Conservation (phyloP, 352 stramenopile genomes). For the Globisporangium nagaii region DNA sequence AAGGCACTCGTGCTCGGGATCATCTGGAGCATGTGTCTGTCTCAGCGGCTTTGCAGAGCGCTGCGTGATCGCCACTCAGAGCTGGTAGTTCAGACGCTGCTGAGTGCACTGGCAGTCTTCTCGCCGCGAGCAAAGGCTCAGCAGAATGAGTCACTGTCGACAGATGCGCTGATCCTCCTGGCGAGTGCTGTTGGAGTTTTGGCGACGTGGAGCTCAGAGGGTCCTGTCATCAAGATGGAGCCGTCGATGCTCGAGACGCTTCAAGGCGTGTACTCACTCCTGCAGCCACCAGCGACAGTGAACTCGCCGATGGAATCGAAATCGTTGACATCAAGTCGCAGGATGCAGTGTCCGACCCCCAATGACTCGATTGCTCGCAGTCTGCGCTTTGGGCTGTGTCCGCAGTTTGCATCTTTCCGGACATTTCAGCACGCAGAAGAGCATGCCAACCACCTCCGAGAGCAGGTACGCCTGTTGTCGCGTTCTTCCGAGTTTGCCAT, state of each 20-base stretch:
- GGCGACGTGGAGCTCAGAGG: slow-evolving; percentile 1
- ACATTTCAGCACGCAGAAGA: background rate
- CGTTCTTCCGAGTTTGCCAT: too few species aligned
- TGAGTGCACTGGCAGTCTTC: background rate
- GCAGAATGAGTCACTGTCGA: background rate
- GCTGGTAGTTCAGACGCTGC: background rate
- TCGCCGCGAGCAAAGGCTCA: background rate
- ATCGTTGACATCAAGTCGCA: background rate
- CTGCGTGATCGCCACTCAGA: background rate
- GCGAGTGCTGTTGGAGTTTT: background rate
- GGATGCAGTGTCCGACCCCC: background rate
- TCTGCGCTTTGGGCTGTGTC: background rate
- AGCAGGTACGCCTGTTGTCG: slow-evolving; percentile 1
- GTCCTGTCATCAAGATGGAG: background rate
- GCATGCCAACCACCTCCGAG: background rate
- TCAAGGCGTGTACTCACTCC: background rate
- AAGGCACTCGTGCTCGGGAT: slow-evolving; percentile 2
- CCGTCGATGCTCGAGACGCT: background rate
- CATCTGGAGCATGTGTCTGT: background rate
- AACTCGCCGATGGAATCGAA: background rate
- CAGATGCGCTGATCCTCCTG: background rate
- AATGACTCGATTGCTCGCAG: background rate
- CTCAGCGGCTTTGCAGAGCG: background rate
- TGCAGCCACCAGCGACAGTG: background rate
- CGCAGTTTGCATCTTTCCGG: background rate